A percentile compares a stretch with the other conserved stretches of the same genome.
Evolutionary conservation across 2,329 filamentous ascomycete genomes (phyloP).

Genomic region (Aspergillus fumigatus): DNA sequence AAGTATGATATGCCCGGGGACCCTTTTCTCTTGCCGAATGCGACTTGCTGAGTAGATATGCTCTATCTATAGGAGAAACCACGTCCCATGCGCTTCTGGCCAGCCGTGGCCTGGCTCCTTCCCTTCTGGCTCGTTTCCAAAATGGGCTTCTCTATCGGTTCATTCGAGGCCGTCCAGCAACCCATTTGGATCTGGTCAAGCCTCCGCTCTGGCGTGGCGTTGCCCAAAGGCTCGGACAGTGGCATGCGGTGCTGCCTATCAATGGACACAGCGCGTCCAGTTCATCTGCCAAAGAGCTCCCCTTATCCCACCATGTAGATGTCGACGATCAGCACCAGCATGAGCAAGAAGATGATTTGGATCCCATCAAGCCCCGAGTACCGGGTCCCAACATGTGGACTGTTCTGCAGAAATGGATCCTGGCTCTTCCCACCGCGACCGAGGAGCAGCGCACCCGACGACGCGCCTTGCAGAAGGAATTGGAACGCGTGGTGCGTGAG

Average conservation of each 20-base stretch:
- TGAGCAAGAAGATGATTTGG: constrained; percentile 13
- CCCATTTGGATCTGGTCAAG: constrained; percentile 72
- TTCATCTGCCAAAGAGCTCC: constrained; percentile 12
- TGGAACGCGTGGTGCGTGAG: constrained; percentile 63
- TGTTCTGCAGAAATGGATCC: constrained; percentile 93
- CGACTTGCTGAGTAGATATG: constrained; percentile 32
- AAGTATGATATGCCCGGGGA: constrained; percentile 52
- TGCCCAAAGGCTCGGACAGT: constrained; percentile 79
- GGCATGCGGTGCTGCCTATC: constrained; percentile 72
- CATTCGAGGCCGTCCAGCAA: constrained; percentile 74
- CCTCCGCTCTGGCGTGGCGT: constrained; percentile 76
- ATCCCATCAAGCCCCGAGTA: constrained; percentile 56
- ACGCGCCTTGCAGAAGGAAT: constrained; percentile 66
- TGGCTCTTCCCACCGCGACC: constrained; percentile 71
- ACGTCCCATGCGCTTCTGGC: constrained; percentile 79
- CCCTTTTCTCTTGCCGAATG: constrained; percentile 25
- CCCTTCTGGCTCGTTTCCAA: constrained; percentile 83
- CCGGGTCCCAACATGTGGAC: constrained; percentile 87
- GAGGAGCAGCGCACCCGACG: constrained; percentile 65
- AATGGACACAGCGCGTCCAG: constrained; percentile 38
- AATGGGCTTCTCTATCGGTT: constrained; percentile 96
- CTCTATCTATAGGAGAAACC: constrained; percentile 50
- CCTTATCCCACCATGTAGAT: constrained; percentile 20
- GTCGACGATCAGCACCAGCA: constrained; percentile 12
- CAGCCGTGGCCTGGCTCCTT: constrained; percentile 74